These are phyloP conservation scores for Trichophaea hybrida DNA, from an alignment of 2,329 filamentous ascomycete genomes.

Conservation along the genomic window DNA sequence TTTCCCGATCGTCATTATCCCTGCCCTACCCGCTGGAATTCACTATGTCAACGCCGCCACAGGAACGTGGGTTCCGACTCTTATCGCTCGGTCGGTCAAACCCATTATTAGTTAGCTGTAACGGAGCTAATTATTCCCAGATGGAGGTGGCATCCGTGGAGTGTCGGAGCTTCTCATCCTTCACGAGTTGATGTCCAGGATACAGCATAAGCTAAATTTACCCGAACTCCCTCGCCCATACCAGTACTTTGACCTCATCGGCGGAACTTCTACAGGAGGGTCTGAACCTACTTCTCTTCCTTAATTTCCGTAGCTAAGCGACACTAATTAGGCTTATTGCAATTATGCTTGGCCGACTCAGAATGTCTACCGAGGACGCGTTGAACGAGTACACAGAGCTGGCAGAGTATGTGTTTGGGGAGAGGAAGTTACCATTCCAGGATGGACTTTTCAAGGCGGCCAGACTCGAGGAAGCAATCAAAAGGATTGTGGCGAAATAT, in stretches of 20 bases:
- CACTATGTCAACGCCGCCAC: too few species aligned
- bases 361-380: constrained; percentile 29
- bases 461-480: constrained; percentile 15
- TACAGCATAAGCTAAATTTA: constrained; percentile 4
- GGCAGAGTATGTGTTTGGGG: constrained; percentile 24
- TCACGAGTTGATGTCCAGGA: constrained; percentile 20
- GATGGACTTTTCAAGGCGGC: constrained; percentile 18
- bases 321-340: constrained; percentile 27
- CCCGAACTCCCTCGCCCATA: constrained; percentile 1
- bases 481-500: constrained; percentile 8
- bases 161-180: constrained; percentile 25
- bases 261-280: constrained; percentile 10
- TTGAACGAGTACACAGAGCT: constrained; percentile 26
- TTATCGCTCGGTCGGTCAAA: too few species aligned
- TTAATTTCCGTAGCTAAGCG: too few species aligned
- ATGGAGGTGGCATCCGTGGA: constrained; percentile 26
- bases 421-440: constrained; percentile 8
- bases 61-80: too few species aligned
- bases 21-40: too few species aligned
- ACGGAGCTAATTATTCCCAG: too few species aligned
- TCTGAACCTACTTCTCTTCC: not conserved
- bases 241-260: constrained; percentile 12
- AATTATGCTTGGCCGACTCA: constrained; percentile 30
- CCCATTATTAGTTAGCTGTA: too few species aligned
- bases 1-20: too few species aligned